Percentiles rank a stretch among this genome's conserved stretches.
phyloP scores from a whole-genome alignment of 345 rosid genomes.

The Citrus unshiu region DNA sequence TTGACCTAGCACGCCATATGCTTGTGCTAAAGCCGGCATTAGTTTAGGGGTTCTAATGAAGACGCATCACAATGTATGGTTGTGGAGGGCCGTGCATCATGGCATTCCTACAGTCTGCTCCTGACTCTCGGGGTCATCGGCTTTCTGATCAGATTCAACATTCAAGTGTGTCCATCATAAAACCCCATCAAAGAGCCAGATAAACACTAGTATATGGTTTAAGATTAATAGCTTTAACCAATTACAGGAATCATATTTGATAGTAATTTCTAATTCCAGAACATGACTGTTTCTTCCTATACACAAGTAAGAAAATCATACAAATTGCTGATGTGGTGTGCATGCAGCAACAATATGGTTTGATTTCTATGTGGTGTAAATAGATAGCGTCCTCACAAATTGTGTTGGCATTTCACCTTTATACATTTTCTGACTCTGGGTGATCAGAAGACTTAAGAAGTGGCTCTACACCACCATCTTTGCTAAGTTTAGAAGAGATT shows the following conservation, averaged over 20 bases:
- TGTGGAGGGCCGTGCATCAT: neutral
- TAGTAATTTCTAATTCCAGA: neutral
- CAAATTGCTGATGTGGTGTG: neutral
- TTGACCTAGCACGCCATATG: neutral
- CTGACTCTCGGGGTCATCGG: neutral
- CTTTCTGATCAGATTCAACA: neutral
- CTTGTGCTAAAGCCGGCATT: neutral
- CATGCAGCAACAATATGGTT: neutral
- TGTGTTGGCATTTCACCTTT: constrained; percentile 14
- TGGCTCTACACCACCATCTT: constrained; percentile 46
- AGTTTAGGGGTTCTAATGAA: neutral
- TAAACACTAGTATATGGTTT: neutral
- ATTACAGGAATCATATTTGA: neutral
- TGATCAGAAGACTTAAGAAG: constrained; percentile 41
- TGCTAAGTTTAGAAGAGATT: constrained; percentile 20
- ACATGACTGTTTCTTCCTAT: neutral
- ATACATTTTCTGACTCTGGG: constrained; percentile 39
- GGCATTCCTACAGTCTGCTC: neutral
- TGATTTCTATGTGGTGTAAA: neutral
- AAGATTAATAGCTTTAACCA: neutral
- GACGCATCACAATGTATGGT: neutral
- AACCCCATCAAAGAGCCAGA: neutral
- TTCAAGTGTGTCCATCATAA: neutral
- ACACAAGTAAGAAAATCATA: neutral
- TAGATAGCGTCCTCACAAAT: neutral